Evolutionary conservation across 2,329 filamentous ascomycete species (phyloP).

Genomic region (Cytospora leucostoma): DNA sequence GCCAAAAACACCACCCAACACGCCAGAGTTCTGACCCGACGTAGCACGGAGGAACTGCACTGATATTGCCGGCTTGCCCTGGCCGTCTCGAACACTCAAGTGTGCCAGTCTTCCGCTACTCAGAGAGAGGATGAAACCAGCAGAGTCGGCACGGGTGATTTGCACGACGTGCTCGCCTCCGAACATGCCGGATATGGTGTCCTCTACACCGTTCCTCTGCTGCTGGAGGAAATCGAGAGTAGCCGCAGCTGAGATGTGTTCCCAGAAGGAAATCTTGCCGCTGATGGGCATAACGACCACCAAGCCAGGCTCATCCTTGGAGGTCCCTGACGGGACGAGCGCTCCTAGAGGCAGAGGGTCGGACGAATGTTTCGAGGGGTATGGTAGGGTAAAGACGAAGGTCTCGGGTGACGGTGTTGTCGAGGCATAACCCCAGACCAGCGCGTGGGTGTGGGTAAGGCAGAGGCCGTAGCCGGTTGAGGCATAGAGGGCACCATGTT

Average conservation of each 20-base stretch:
- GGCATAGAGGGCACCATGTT: constrained; percentile 67
- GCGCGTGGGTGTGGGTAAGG: constrained; percentile 77
- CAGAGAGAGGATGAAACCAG: constrained; percentile 82
- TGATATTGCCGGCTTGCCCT: constrained; percentile 80
- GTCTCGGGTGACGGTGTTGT: constrained; percentile 70
- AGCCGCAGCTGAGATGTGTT: constrained; percentile 86
- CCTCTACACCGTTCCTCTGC: constrained; percentile 77
- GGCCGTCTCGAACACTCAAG: constrained; percentile 79
- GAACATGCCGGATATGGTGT: constrained; percentile 70
- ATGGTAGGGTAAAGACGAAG: constrained; percentile 77
- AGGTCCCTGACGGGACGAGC: constrained; percentile 76
- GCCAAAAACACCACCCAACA: constrained; percentile 66
- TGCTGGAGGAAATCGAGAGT: constrained; percentile 82
- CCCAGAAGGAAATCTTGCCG: constrained; percentile 91
- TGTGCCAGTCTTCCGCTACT: constrained; percentile 87
- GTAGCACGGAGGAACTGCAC: constrained; percentile 73
- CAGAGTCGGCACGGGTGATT: constrained; percentile 78
- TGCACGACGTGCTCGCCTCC: constrained; percentile 77
- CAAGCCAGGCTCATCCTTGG: constrained; percentile 79
- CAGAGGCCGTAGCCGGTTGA: constrained; percentile 74
- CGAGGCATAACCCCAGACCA: constrained; percentile 88
- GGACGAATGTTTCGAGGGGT: constrained; percentile 63
- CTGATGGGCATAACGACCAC: constrained; percentile 81
- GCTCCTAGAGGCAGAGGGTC: constrained; percentile 81
- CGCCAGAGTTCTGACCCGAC: constrained; percentile 53